Base-by-base conservation (phyloP, 805 yeast species). In the Priceomyces fermenticarens region DNA sequence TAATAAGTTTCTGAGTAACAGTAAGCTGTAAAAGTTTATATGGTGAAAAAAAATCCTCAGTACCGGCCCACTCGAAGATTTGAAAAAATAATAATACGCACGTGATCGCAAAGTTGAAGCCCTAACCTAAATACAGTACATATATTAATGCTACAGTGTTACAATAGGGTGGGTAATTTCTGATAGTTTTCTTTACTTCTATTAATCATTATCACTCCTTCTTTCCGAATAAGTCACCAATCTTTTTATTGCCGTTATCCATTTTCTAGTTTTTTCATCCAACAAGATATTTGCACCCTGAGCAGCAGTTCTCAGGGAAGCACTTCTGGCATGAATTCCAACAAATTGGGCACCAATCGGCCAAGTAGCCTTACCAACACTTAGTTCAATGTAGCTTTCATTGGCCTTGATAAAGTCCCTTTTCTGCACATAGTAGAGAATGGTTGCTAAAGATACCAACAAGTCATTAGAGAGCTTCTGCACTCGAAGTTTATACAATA, bases 281-380 rank as follows among this genome's bases (percentile, higher is more conserved):
- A 80, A 77, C 89, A 88, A 83, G 26, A 88, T 83, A 56, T 85
- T 85, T 10, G 93, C 82, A 33, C 55, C 52, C 35, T 70, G 71
- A 13, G 81, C 79, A 4, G 78, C 71, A 27, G 83, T 75, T 48
- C 75, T 77, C 42, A 73, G 70, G 39, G 77, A 81, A 1, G 85
- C 81, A 41, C 81, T 76, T 44, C 95, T 65, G 9, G 81, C 82
- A 57, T 88, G 96, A 43, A 88, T 86, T 36, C 93, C 88, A 11
- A 88, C 84, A 42, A 78, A 78, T 6, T 80, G 68, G 10, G 88
- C 85, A 20, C 96, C 97, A 48, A 88, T 84, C 2, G 97, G 97
- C 95, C 95, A 88, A 3, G 93, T 90, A 2, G 85, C 88, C 50
- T 87, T 86, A 1, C 96, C 97, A 12, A 88, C 83, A 54, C 91